A percentile compares a stretch with the other conserved stretches of the same genome.
Conservation (phyloP, 192 early-diverging fungal genomes). For the Tieghemiomyces parasiticus region DNA sequence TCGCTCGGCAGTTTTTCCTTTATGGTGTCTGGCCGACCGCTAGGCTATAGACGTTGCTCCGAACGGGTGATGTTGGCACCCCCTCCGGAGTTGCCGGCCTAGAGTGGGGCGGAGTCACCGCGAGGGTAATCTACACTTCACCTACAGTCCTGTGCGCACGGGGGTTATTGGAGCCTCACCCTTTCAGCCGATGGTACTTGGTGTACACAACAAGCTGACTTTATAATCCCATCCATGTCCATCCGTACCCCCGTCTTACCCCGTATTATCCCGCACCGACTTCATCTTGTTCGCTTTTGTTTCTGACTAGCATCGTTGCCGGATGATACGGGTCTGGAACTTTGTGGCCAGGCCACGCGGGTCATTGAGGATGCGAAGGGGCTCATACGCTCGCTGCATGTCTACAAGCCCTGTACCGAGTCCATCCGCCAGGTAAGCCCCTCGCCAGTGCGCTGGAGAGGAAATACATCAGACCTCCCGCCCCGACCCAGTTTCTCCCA, state of each 20-base stretch:
- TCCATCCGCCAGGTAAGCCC: conserved; percentile 44
- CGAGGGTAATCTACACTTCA: too few relatives aligned
- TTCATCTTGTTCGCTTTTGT: neutral
- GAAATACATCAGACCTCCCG: too few relatives aligned
- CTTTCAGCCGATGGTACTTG: neutral
- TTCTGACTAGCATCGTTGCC: neutral
- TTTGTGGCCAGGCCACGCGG: conserved; percentile 37
- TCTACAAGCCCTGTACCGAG: conserved; percentile 53
- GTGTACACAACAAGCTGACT: neutral
- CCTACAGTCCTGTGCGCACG: too few relatives aligned
- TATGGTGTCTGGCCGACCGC: neutral
- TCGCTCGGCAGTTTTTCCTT: neutral
- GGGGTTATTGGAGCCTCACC: neutral
- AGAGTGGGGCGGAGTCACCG: too few relatives aligned
- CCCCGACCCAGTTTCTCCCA: too few relatives aligned
- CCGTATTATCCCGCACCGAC: neutral
- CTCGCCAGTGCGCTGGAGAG: too few relatives aligned
- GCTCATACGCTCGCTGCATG: conserved; percentile 35
- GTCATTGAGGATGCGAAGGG: conserved; percentile 34
- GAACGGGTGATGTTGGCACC: neutral
- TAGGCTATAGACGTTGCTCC: neutral
- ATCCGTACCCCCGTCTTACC: neutral
- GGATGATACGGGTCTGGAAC: neutral
- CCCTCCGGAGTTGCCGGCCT: too few relatives aligned
- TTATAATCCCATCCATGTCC: neutral